Evolutionary conservation across 352 stramenopile genomes (phyloP).

Genomic region (Globisporangium perplexum): DNA sequence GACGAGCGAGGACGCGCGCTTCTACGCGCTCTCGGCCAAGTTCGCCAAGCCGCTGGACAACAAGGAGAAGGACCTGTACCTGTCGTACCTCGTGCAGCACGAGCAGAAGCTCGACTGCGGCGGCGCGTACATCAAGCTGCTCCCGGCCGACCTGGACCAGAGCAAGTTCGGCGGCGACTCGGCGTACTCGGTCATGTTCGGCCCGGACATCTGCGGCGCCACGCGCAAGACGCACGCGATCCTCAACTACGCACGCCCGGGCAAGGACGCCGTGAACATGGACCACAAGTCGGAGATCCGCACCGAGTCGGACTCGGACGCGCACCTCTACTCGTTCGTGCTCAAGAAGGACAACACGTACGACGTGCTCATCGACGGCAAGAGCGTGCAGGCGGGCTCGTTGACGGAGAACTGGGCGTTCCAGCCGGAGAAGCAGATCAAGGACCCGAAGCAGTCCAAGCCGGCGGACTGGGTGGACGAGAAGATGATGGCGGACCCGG

Average conservation of each 20-base stretch:
- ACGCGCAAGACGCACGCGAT: conserved; percentile 98
- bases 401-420: conserved; percentile 96
- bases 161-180: conserved; percentile 94
- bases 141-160: conserved; percentile 90
- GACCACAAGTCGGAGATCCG: conserved; percentile 87
- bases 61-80: conserved; percentile 86
- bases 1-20: conserved; percentile 92
- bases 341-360: conserved; percentile 98
- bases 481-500: conserved; percentile 91
- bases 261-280: conserved; percentile 90
- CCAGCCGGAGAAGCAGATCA: conserved; percentile 94
- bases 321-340: conserved; percentile 98
- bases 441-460: conserved; percentile 96
- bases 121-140: conserved; percentile 99
- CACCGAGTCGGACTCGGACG: conserved; percentile 72
- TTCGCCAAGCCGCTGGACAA: conserved; percentile 87
- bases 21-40: conserved; percentile 96
- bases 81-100: conserved; percentile 98
- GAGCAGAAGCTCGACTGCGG: conserved; percentile 99
- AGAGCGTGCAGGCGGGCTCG: conserved; percentile 88
- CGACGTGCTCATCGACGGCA: conserved; percentile 95
- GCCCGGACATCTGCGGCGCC: conserved; percentile 97
- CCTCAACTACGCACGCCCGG: conserved; percentile 96
- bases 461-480: conserved; percentile 98
- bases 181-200: conserved; percentile 98